phyloP scores from a whole-genome alignment of 768 basidiomycete species.

The Pisolithus orientalis region DNA sequence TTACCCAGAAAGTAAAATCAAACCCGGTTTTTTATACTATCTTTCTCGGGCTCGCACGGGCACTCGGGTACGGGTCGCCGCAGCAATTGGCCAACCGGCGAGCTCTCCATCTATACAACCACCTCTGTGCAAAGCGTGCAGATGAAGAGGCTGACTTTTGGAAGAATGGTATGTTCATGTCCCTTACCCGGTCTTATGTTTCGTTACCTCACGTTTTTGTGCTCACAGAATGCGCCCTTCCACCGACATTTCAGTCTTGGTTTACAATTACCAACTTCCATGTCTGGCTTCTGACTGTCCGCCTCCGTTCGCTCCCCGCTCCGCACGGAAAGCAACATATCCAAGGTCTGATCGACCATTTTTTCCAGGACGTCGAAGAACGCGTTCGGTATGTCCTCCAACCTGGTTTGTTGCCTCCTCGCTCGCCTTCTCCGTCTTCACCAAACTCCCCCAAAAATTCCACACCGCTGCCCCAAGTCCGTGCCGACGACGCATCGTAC shows the following conservation, averaged over 20 bases:
- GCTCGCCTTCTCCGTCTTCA: constrained; percentile 9
- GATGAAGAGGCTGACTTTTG: constrained; percentile 60
- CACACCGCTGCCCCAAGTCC: constrained; percentile 5
- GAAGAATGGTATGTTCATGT: constrained; percentile 49
- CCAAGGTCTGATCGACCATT: constrained; percentile 87
- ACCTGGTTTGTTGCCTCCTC: constrained; percentile 34
- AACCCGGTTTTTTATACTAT: constrained; percentile 41
- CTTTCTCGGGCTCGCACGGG: constrained; percentile 42
- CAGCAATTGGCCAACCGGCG: constrained; percentile 57
- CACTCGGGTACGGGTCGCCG: constrained; percentile 55
- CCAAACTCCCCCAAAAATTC: constrained; percentile 8
- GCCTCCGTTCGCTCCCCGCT: constrained; percentile 75
- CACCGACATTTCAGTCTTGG: constrained; percentile 95
- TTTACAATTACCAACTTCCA: constrained; percentile 92
- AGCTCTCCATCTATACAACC: constrained; percentile 52
- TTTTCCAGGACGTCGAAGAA: constrained; percentile 91
- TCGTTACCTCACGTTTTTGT: constrained; percentile 1
- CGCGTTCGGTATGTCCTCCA: constrained; percentile 79
- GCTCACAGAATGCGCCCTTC: constrained; percentile 66
- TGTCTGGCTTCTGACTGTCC: constrained; percentile 84
- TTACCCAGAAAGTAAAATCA: constrained; percentile 46
- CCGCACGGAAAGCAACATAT: constrained; percentile 62
- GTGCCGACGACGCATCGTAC: constrained; percentile 16
- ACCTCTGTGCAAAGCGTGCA: constrained; percentile 47
- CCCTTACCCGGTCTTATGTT: background rate